Evolutionary conservation across 177 flowering plant species (phyloP).

Genomic region (Vitis hybrid): DNA sequence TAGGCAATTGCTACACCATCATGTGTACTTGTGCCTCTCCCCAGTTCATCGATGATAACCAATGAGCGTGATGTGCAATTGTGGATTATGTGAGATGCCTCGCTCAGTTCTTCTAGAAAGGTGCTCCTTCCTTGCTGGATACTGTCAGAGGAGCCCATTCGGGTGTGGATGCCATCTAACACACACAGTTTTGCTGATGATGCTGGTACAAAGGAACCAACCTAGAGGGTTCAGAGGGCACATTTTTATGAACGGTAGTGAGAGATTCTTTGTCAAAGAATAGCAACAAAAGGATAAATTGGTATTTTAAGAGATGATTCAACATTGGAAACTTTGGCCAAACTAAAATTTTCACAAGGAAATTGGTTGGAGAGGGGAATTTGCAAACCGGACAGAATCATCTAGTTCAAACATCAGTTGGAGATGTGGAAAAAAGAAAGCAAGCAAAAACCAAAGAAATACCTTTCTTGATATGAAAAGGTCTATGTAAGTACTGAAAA

Average conservation of each 20-base stretch:
- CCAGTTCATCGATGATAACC: constrained; percentile 92
- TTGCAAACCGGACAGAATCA: background rate
- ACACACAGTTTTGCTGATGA: constrained; percentile 79
- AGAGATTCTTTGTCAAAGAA: background rate
- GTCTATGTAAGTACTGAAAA: background rate
- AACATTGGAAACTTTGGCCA: background rate
- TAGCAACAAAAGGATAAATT: background rate
- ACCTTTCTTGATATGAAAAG: background rate
- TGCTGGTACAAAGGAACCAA: constrained; percentile 98
- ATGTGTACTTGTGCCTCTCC: constrained; percentile 97
- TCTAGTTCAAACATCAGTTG: background rate
- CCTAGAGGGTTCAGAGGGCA: constrained; percentile 49
- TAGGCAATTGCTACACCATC: constrained; percentile 97
- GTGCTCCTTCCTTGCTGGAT: constrained; percentile 94
- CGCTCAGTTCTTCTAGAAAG: constrained; percentile 87
- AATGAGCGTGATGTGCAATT: constrained; percentile 66
- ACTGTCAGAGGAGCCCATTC: constrained; percentile 94
- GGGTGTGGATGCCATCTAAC: constrained; percentile 73
- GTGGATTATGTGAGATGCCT: constrained; percentile 76
- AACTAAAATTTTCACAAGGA: background rate
- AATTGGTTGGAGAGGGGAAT: background rate
- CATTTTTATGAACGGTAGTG: background rate
- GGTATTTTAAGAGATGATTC: background rate
- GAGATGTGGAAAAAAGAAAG: background rate
- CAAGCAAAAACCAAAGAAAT: background rate